Evolutionary conservation across 768 basidiomycete species (phyloP), one percentile per base, ranked within the genome.

Genomic region (Xerocomellus amylosporus): DNA sequence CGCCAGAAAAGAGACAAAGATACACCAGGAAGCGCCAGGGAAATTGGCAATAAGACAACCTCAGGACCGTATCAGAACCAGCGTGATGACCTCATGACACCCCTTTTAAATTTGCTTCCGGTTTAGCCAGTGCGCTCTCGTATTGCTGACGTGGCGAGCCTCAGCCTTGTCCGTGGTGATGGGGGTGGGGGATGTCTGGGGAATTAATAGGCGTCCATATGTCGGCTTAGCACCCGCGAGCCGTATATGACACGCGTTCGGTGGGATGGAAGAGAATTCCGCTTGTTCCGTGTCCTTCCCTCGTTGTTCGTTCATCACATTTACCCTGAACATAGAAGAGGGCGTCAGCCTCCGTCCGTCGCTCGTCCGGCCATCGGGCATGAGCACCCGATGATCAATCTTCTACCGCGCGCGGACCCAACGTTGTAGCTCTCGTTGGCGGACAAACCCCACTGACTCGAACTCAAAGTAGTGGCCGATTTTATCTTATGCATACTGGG

Each of bases 321-420:
- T 24, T 24, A 28, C 24, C 53, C 51, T 57, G 39, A 20, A 54
- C 53, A 46, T 39, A 13, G 33, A 34, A 34, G 33, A 34, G 58
- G 61, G 56, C 44, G 44, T 34, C 14, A 15, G 6, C 51, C 22
- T 28, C 43, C n/a, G 46, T 56, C 52, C 58, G 54, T 57, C 33
- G 33, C 33, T 30, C 30, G 30, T 30, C 30, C 30, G 30, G 9
- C 51, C 58, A 61, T 55, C 55, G 62, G 57, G 48, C 53, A 53
- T 56, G 44, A 47, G 20, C 42, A 47, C 53, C 63, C 62, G 63
- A 64, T 64, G 42, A 64, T 65, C 63, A 63, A 63, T 63, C 64
- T 65, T 65, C 63, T 54, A 40, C 51, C 40, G 39, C 54, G 64
- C 57, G 46, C 49, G 64, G 51, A 54, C 43, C 38, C 64, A 64